Percentiles rank a stretch among this genome's conserved stretches.
phyloP scores from a whole-genome alignment of 208 protist species.

The Crithidia sp. region DNA sequence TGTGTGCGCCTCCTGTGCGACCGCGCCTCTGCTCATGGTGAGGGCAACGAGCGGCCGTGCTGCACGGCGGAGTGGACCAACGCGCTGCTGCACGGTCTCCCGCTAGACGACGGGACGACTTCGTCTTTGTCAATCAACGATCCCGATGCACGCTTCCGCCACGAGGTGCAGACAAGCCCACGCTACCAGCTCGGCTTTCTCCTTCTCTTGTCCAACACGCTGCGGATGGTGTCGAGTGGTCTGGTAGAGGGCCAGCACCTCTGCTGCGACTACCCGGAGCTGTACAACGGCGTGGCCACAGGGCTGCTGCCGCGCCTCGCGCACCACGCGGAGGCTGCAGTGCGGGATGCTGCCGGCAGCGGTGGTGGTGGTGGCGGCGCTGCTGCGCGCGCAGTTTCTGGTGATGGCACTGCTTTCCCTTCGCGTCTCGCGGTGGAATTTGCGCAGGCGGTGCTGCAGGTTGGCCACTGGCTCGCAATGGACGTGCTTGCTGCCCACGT shows the following conservation, averaged over 20 bases:
- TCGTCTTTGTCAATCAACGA: neutral
- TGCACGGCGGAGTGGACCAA: slow-evolving; percentile 70
- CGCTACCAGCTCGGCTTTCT: slow-evolving; percentile 75
- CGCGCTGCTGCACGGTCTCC: slow-evolving; percentile 43
- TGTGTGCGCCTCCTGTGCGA: slow-evolving; percentile 69
- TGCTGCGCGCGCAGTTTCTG: neutral
- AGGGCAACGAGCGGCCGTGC: slow-evolving; percentile 85
- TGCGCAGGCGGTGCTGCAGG: slow-evolving; percentile 72
- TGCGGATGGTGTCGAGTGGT: slow-evolving; percentile 47
- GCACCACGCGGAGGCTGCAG: slow-evolving; percentile 39
- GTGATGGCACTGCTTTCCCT: slow-evolving; percentile 18
- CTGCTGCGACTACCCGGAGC: slow-evolving; percentile 43
- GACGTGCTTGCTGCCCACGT: slow-evolving; percentile 55
- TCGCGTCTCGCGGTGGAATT: slow-evolving; percentile 59
- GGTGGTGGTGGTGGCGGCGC: neutral
- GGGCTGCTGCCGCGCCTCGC: slow-evolving; percentile 51
- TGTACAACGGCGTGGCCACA: slow-evolving; percentile 39
- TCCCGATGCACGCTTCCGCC: slow-evolving; percentile 21
- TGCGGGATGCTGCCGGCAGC: slow-evolving; percentile 1
- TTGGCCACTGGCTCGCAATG: slow-evolving; percentile 50
- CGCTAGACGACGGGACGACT: neutral
- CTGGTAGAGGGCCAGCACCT: slow-evolving; percentile 47
- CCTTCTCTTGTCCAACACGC: slow-evolving; percentile 51
- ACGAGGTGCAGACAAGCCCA: slow-evolving; percentile 33
- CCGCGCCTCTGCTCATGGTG: slow-evolving; percentile 56